Conservation (phyloP, 768 basidiomycete genomes). For the Steccherinum ochraceum region DNA sequence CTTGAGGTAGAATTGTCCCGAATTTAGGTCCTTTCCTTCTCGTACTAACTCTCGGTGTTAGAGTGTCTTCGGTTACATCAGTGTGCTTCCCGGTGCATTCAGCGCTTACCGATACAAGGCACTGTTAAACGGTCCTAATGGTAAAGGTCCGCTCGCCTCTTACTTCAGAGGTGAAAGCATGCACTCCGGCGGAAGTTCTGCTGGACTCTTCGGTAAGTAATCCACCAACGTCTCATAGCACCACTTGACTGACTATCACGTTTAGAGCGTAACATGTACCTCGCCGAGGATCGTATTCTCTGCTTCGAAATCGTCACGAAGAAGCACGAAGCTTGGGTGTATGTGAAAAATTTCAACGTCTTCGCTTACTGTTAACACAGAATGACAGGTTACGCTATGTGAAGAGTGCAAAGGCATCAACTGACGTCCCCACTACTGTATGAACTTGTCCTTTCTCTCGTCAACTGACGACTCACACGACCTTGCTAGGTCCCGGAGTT, state of each 20-base stretch:
- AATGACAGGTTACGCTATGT: slow-evolving; percentile 83
- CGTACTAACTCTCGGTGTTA: slow-evolving; percentile 10
- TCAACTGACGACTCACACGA: background rate
- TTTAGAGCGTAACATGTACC: slow-evolving; percentile 82
- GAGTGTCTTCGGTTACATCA: slow-evolving; percentile 85
- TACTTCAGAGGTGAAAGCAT: slow-evolving; percentile 94
- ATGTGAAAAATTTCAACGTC: slow-evolving; percentile 24
- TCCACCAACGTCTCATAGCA: background rate
- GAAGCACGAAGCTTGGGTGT: slow-evolving; percentile 79
- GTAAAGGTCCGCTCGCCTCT: slow-evolving; percentile 82
- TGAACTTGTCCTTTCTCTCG: slow-evolving; percentile 12
- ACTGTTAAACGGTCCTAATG: slow-evolving; percentile 78
- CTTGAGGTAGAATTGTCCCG: slow-evolving; percentile 56
- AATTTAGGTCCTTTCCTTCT: background rate
- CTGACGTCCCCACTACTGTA: slow-evolving; percentile 88
- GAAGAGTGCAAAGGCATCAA: slow-evolving; percentile 90
- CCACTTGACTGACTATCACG: slow-evolving; percentile 1
- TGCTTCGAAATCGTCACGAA: slow-evolving; percentile 94
- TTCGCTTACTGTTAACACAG: slow-evolving; percentile 1
- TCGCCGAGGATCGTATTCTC: slow-evolving; percentile 85
- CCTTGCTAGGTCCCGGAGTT: slow-evolving; percentile 70
- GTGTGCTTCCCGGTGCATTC: slow-evolving; percentile 88
- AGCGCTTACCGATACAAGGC: slow-evolving; percentile 89
- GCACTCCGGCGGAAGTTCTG: slow-evolving; percentile 55
- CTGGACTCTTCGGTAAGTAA: slow-evolving; percentile 56